These are phyloP conservation scores for Babjeviella inositovora DNA, from an alignment of 805 yeast genomes.

Conservation along the genomic window DNA sequence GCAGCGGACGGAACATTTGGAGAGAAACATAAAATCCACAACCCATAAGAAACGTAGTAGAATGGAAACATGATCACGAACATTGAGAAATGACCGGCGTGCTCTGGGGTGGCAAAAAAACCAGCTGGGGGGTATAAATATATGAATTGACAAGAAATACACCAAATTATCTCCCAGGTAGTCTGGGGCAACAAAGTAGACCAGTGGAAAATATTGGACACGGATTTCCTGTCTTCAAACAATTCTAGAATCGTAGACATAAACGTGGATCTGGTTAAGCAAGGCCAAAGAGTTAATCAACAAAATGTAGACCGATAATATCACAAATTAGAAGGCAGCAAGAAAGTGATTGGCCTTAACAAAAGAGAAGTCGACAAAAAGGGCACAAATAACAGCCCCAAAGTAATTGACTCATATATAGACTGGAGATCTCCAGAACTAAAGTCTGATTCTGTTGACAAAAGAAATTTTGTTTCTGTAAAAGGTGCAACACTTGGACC, in stretches of 20 bases:
- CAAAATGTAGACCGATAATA: conserved; percentile 31
- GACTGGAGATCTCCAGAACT: conserved; percentile 29
- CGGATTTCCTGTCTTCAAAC: conserved; percentile 24
- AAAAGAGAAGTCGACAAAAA: conserved; percentile 36
- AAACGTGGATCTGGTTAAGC: conserved; percentile 9
- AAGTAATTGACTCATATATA: conserved; percentile 31
- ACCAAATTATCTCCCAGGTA: conserved; percentile 29
- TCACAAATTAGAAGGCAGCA: conserved; percentile 25
- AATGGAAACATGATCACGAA: conserved; percentile 12
- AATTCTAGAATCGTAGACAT: conserved; percentile 19
- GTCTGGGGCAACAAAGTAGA: conserved; percentile 21
- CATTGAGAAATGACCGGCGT: conserved; percentile 17
- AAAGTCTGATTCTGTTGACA: conserved; percentile 19
- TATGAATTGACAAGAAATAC: conserved; percentile 21
- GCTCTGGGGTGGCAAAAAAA: conserved; percentile 11
- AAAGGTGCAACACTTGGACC: conserved; percentile 9
- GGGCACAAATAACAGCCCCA: conserved; percentile 21
- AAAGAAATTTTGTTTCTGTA: conserved; percentile 9
- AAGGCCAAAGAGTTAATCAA: conserved; percentile 19
- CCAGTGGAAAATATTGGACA: conserved; percentile 26
- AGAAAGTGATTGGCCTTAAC: conserved; percentile 16
- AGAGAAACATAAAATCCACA: conserved; percentile 6
- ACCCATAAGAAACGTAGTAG: conserved; percentile 8
- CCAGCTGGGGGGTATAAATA: conserved; percentile 32
- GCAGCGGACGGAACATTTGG: conserved; percentile 12